phyloP scores from a whole-genome alignment of 768 basidiomycete species.

The Boletus sp. region DNA sequence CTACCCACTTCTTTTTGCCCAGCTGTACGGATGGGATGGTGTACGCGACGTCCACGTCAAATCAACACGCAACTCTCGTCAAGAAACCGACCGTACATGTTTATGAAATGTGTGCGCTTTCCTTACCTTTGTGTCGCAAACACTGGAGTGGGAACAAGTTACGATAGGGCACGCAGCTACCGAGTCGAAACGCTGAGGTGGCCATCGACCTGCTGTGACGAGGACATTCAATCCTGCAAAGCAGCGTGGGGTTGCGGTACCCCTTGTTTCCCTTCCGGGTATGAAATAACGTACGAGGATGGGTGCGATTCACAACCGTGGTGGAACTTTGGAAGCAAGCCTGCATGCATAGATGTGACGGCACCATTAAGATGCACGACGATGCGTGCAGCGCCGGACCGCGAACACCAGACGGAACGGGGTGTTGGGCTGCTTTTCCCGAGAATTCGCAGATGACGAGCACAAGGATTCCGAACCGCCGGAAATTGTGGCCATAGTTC shows the following conservation, averaged over 20 bases:
- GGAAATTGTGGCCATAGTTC: constrained; percentile 10
- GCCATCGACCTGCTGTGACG: too few relatives aligned
- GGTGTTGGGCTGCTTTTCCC: background rate
- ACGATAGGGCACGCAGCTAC: constrained; percentile 13
- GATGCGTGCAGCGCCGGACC: background rate
- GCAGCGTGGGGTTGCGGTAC: background rate
- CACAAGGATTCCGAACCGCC: background rate
- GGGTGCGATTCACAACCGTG: background rate
- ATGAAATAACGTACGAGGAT: constrained; percentile 16
- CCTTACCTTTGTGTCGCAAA: constrained; percentile 3
- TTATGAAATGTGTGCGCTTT: constrained; percentile 15
- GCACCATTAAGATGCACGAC: background rate
- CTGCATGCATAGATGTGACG: background rate
- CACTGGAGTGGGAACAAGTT: constrained; percentile 17
- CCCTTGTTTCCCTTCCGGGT: background rate
- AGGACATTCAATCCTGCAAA: too few relatives aligned
- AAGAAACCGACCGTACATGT: background rate
- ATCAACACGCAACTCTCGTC: background rate
- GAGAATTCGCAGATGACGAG: background rate
- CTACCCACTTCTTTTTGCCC: constrained; percentile 9
- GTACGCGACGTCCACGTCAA: background rate
- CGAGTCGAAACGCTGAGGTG: constrained; percentile 11
- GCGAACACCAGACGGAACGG: background rate
- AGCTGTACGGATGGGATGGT: background rate
- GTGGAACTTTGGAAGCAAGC: background rate